A percentile compares a stretch with the other conserved stretches of the same genome.
Conservation (phyloP, 129 eudicot genomes). For the Arctium lappa region DNA sequence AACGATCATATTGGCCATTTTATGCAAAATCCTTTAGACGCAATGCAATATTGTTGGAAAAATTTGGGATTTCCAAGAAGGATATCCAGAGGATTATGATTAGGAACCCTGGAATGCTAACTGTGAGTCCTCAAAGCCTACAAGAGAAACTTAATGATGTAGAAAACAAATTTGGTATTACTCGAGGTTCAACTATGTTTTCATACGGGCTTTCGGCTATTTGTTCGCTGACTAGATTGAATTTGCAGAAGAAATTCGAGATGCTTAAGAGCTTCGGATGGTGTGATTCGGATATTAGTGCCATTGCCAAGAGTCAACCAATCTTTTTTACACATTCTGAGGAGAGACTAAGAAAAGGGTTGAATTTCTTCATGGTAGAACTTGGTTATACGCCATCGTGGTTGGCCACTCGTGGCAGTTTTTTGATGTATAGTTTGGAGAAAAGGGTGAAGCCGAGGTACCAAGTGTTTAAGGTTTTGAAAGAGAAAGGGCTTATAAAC, state of each 20-base stretch:
- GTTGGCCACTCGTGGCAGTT: constrained; percentile 16
- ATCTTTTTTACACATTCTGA: constrained; percentile 24
- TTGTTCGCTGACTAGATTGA: constrained; percentile 11
- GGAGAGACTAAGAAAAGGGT: constrained; percentile 16
- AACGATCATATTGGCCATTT: constrained; percentile 18
- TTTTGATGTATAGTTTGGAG: constrained; percentile 36
- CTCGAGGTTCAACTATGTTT: constrained; percentile 17
- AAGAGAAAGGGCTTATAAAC: constrained; percentile 20
- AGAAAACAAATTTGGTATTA: constrained; percentile 35
- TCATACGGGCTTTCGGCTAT: constrained; percentile 17
- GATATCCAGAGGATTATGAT: constrained; percentile 15
- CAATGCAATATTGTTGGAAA: constrained; percentile 6
- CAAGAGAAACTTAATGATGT: constrained; percentile 5
- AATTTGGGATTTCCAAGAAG: constrained; percentile 17
- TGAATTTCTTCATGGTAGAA: constrained; percentile 26
- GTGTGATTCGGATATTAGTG: constrained; percentile 28
- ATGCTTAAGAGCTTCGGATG: constrained; percentile 39
- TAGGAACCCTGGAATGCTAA: constrained; percentile 17
- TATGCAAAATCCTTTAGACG: constrained; percentile 15
- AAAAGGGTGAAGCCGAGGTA: constrained; percentile 38
- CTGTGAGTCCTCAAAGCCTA: constrained; percentile 7
- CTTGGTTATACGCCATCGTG: constrained; percentile 27
- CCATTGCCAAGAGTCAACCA: constrained; percentile 24
- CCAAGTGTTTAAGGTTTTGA: constrained; percentile 19
- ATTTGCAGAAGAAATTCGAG: constrained; percentile 18